Percentiles rank a stretch among this genome's conserved stretches.
Evolutionary conservation across 768 basidiomycete genomes (phyloP).

Genomic region (Boletus pseudo-olivaceus): DNA sequence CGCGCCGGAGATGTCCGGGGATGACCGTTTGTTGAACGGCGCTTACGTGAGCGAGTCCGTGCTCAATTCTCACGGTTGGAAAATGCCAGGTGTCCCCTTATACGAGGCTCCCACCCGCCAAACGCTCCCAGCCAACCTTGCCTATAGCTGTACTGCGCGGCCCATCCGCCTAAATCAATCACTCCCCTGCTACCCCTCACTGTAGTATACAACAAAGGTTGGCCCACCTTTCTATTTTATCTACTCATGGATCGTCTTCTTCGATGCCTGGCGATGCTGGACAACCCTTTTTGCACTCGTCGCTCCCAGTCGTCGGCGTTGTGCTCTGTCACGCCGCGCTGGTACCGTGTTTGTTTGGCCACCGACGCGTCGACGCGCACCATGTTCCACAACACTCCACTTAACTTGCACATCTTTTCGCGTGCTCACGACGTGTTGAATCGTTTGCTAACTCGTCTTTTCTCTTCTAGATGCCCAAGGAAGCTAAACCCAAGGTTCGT

Average conservation of each 20-base stretch:
- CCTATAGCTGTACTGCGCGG: conserved; percentile 36
- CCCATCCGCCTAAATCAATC: conserved; percentile 34
- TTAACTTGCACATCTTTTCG: conserved; percentile 30
- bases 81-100: conserved; percentile 30
- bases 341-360: conserved; percentile 35
- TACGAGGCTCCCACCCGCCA: conserved; percentile 38
- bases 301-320: conserved; percentile 25
- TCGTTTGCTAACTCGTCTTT: conserved; percentile 33
- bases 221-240: conserved; percentile 19
- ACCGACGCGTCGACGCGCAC: conserved; percentile 36
- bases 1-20: conserved; percentile 24
- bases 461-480: conserved; percentile 71
- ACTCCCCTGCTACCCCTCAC: conserved; percentile 19
- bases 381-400: conserved; percentile 27
- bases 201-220: conserved; percentile 32
- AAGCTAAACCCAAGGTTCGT: conserved; percentile 66
- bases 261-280: conserved; percentile 20
- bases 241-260: conserved; percentile 20
- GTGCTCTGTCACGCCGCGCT: conserved; percentile 18
- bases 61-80: conserved; percentile 34
- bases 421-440: conserved; percentile 39
- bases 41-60: conserved; percentile 36
- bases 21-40: conserved; percentile 30
- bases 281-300: conserved; percentile 6
- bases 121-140: conserved; percentile 36